Evolutionary conservation across 352 stramenopile genomes (phyloP).

Genomic region (Aphanomyces stellatus): DNA sequence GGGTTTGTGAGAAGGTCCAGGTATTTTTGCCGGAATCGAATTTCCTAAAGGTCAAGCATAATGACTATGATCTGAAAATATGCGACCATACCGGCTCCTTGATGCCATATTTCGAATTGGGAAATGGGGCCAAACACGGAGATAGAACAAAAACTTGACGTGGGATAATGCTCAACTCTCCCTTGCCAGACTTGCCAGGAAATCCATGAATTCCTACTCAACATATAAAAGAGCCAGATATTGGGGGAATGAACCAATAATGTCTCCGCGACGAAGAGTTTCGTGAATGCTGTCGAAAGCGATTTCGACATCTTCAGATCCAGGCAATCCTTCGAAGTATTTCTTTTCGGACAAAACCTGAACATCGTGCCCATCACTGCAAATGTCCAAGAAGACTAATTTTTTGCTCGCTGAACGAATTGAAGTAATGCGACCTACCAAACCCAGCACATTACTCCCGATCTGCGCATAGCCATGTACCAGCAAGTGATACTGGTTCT

Average conservation of each 20-base stretch:
- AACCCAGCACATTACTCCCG: background rate
- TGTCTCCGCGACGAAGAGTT: slow-evolving; percentile 66
- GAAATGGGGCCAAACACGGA: slow-evolving; percentile 88
- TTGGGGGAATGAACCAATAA: slow-evolving; percentile 36
- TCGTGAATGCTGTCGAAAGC: slow-evolving; percentile 59
- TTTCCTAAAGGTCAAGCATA: slow-evolving; percentile 77
- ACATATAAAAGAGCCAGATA: background rate
- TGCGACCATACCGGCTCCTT: slow-evolving; percentile 58
- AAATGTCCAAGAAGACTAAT: slow-evolving; percentile 68
- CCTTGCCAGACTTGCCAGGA: slow-evolving; percentile 72
- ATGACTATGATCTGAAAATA: too few species aligned
- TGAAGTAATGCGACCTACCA: slow-evolving; percentile 51
- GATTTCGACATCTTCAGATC: slow-evolving; percentile 29
- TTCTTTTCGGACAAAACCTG: slow-evolving; percentile 74
- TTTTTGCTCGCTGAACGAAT: slow-evolving; percentile 79
- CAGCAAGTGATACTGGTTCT: slow-evolving; percentile 46
- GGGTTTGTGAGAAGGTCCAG: slow-evolving; percentile 97
- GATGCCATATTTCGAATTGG: slow-evolving; percentile 92
- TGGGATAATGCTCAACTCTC: slow-evolving; percentile 76
- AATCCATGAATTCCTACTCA: slow-evolving; percentile 48
- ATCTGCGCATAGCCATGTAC: slow-evolving; percentile 12
- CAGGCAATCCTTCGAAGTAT: slow-evolving; percentile 37
- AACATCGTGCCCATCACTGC: slow-evolving; percentile 50
- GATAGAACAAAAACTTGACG: slow-evolving; percentile 88
- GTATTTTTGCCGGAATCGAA: slow-evolving; percentile 97